Conservation (phyloP, 1,284 basidiomycete species). For the Cryptococcus maquisensis region DNA sequence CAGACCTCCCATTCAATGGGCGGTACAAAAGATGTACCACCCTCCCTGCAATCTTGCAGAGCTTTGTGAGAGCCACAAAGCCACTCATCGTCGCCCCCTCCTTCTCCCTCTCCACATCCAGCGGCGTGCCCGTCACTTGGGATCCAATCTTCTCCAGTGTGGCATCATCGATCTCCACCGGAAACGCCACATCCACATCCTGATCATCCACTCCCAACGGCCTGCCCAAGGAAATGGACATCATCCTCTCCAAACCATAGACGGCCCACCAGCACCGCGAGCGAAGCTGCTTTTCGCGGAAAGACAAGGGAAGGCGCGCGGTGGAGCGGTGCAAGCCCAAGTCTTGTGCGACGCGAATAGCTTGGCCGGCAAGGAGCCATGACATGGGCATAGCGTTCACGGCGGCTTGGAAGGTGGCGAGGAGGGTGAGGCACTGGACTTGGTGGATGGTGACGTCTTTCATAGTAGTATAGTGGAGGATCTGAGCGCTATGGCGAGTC, state of each 20-base stretch:
- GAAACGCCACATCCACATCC: constrained; percentile 57
- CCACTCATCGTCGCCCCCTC: constrained; percentile 60
- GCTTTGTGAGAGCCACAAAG: constrained; percentile 64
- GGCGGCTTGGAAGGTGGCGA: constrained; percentile 82
- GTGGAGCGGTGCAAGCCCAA: constrained; percentile 81
- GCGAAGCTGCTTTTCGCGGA: constrained; percentile 79
- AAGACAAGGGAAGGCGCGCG: constrained; percentile 61
- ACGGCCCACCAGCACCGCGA: constrained; percentile 87
- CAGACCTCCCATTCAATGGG: constrained; percentile 32
- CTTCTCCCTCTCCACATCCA: constrained; percentile 53
- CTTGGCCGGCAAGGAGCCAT: constrained; percentile 83
- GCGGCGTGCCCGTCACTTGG: constrained; percentile 1
- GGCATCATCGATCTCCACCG: constrained; percentile 74
- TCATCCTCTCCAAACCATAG: constrained; percentile 75
- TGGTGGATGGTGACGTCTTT: constrained; percentile 69
- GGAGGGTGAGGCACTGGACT: constrained; percentile 78
- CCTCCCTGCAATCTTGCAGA: constrained; percentile 72
- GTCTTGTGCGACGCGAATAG: constrained; percentile 78
- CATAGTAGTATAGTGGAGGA: constrained; percentile 83
- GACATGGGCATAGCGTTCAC: constrained; percentile 86
- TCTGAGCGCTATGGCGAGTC: constrained; percentile 60
- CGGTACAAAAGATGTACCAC: constrained; percentile 56
- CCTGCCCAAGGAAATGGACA: constrained; percentile 76
- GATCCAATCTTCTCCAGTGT: constrained; percentile 53
- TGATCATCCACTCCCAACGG: constrained; percentile 51